Conservation (phyloP, 2,329 filamentous ascomycete species). For the Aureobasidium pullulans region DNA sequence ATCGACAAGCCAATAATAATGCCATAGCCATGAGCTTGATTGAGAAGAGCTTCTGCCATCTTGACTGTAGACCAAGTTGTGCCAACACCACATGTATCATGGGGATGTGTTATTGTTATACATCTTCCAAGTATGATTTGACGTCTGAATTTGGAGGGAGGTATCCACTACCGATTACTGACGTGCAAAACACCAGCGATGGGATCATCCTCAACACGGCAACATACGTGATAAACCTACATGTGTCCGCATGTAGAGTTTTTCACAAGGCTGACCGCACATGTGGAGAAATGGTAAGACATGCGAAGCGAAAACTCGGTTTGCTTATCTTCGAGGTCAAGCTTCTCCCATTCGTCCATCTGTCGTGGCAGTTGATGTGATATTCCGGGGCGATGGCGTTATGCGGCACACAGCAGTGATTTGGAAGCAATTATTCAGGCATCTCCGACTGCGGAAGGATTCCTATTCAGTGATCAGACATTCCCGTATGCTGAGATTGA, state of each 20-base stretch:
- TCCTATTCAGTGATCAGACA: no score
- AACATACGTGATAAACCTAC: not conserved
- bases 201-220: constrained; percentile 13
- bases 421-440: not conserved
- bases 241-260: not conserved
- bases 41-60: constrained; percentile 24
- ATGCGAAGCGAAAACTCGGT: not conserved
- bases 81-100: not conserved
- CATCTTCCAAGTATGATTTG: not conserved
- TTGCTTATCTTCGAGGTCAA: not conserved
- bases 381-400: not conserved
- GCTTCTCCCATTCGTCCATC: not conserved
- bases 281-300: not conserved
- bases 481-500: no score
- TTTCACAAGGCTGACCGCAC: not conserved
- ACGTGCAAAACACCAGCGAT: constrained; percentile 12
- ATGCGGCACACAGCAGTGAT: not conserved
- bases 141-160: not conserved
- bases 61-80: not conserved
- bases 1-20: constrained; percentile 43
- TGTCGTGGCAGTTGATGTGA: not conserved
- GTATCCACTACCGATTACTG: constrained; percentile 1
- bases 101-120: not conserved
- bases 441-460: not conserved
- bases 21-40: constrained; percentile 36